Evolutionary conservation across 176 grass and related monocot species (phyloP).

Genomic region (Tillandsia leiboldiana): DNA sequence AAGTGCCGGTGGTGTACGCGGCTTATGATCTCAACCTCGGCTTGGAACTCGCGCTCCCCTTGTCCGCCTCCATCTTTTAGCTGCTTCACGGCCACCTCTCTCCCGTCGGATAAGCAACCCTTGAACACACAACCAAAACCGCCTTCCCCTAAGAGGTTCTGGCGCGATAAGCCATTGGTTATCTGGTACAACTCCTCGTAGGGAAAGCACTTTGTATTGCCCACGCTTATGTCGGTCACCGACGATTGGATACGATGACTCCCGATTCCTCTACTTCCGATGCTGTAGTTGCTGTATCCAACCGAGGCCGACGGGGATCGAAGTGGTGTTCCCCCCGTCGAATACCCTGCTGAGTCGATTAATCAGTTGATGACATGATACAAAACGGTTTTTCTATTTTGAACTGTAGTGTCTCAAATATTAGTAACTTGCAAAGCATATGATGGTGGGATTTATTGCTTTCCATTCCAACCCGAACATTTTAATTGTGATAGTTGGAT

Average conservation of each 20-base stretch:
- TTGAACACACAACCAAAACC: slow-evolving; percentile 92
- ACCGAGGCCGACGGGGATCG: neutral
- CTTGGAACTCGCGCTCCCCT: slow-evolving; percentile 91
- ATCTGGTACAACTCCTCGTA: slow-evolving; percentile 76
- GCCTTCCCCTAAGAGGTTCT: slow-evolving; percentile 77
- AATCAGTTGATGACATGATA: neutral
- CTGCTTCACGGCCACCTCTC: slow-evolving; percentile 82
- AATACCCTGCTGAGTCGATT: neutral
- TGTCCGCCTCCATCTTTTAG: slow-evolving; percentile 82
- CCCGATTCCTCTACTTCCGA: slow-evolving; percentile 20
- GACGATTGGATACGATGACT: neutral
- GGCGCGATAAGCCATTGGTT: slow-evolving; percentile 57
- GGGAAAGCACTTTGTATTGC: slow-evolving; percentile 48
- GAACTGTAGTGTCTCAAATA: neutral
- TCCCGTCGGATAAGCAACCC: slow-evolving; percentile 53
- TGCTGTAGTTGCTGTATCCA: slow-evolving; percentile 14
- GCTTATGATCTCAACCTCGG: slow-evolving; percentile 97
- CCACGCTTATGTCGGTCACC: slow-evolving; percentile 35
- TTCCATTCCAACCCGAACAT: no score
- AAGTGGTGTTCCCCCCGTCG: neutral
- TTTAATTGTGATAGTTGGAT: no score
- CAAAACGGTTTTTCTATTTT: neutral
- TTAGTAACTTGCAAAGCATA: no score
- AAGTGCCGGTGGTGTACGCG: slow-evolving; percentile 78
- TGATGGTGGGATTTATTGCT: no score